Evolutionary conservation across 768 basidiomycete genomes (phyloP), one percentile per base, ranked within the genome.

Genomic region (Mrakia blollopis): DNA sequence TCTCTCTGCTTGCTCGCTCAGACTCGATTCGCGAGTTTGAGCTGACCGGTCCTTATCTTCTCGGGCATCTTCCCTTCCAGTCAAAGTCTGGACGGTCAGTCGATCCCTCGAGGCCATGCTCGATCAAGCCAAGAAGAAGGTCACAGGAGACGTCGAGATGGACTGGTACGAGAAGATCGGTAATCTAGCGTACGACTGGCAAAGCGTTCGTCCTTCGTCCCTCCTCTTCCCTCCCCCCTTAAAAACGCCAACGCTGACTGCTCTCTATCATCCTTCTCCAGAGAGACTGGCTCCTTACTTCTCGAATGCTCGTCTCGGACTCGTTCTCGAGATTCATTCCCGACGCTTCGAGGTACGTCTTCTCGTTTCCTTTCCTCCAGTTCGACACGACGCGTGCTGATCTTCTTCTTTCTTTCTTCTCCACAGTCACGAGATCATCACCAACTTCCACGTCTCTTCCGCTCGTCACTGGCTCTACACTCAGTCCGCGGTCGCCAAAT

Each of bases 401-500:
- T 39, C 16, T 21, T 41, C 65, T 13, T 5, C 5, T 57, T 13
- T 5, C 28, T 57, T n/a, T 9, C 57, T 10, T 28, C 23, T 57
- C 28, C 16, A 3, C 54, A 39, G 54, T 11, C 35, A 50, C 35
- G 70, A 23, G 9, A 44, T 54, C n/a, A 52, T 52, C 9, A 60
- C 41, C 68, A 54, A 39, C 35, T 69, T 70, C 39, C 75, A 70
- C 52, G 52, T 35, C 54, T 69, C 68, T 16, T 61, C 75, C 9
- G 68, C 75, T 39, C 75, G 75, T 5, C 35, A 61, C 41, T 76
- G 75, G 75, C 75, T 76, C n/a, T 35, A n/a, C 54, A 60, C 65
- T 23, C 75, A 76, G 21, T 60, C 75, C 10, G 60, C 13, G 37
- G 52, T 76, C 47, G 75, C 75, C 18, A 69, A 76, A 60, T 60